A percentile compares a stretch with the other conserved stretches of the same genome.
These are phyloP conservation scores for Sporobolomyces pararoseus DNA, from an alignment of 768 basidiomycete species.

Conservation along the genomic window DNA sequence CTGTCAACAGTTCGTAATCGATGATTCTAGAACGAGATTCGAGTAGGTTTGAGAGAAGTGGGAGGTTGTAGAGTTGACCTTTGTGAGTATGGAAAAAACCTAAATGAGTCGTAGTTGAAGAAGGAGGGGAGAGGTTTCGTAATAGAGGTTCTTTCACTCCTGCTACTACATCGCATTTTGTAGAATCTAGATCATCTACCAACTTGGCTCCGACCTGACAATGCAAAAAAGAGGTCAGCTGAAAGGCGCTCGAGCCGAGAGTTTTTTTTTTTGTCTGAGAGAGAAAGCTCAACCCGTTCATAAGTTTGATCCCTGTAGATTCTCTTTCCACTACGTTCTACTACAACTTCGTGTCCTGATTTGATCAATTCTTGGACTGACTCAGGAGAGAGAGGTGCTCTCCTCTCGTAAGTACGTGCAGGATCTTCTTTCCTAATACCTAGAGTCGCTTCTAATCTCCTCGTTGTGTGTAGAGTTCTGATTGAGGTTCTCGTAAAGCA, in stretches of 20 bases:
- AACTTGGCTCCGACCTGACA: slow-evolving; percentile 72
- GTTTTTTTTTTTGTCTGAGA: neutral
- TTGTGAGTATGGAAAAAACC: slow-evolving; percentile 65
- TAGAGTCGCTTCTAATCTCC: slow-evolving; percentile 43
- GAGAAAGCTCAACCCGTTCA: slow-evolving; percentile 56
- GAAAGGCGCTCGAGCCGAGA: neutral
- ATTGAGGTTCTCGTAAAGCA: too few species aligned
- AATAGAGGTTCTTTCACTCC: slow-evolving; percentile 76
- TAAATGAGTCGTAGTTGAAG: slow-evolving; percentile 58
- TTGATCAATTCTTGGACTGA: slow-evolving; percentile 63
- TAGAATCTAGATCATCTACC: slow-evolving; percentile 59
- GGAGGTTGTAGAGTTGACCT: slow-evolving; percentile 79
- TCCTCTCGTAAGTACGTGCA: slow-evolving; percentile 75
- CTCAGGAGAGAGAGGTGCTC: slow-evolving; percentile 74
- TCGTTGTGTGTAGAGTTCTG: neutral
- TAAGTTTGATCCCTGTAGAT: slow-evolving; percentile 67
- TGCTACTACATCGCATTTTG: slow-evolving; percentile 60
- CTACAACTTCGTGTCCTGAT: slow-evolving; percentile 63
- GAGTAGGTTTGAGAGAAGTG: slow-evolving; percentile 59
- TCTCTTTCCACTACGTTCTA: slow-evolving; percentile 71
- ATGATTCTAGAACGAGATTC: slow-evolving; percentile 54
- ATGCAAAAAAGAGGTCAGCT: neutral
- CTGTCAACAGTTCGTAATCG: slow-evolving; percentile 79
- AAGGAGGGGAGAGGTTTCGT: neutral
- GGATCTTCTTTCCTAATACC: slow-evolving; percentile 76